Evolutionary conservation across 306 rosid species (phyloP).

Genomic region (Vigna radiata): DNA sequence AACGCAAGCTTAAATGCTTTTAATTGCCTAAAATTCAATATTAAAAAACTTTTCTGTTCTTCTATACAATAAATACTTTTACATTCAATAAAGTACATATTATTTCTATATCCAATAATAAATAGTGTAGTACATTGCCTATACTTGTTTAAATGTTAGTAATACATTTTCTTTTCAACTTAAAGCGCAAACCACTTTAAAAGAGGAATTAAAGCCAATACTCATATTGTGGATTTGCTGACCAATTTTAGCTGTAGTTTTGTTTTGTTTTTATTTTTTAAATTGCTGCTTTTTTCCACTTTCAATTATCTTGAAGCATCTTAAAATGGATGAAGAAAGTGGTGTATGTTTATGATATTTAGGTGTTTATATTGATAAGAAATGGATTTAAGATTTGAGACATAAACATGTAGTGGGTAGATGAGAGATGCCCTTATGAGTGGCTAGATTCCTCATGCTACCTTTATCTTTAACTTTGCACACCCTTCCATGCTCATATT

Average conservation of each 20-base stretch:
- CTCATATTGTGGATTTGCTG: neutral
- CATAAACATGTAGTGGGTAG: conserved; percentile 46
- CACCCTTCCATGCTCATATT: conserved; percentile 57
- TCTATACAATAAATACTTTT: no score
- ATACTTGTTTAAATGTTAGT: no score
- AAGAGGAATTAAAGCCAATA: neutral
- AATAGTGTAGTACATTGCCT: no score
- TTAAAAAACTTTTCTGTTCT: no score
- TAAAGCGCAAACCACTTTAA: no score
- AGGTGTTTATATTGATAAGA: conserved; percentile 31
- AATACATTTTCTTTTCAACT: no score
- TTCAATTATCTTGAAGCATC: neutral
- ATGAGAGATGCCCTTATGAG: conserved; percentile 45
- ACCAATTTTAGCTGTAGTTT: neutral
- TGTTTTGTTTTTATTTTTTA: neutral
- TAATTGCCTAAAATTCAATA: no score
- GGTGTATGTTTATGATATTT: conserved; percentile 26
- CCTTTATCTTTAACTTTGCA: conserved; percentile 49
- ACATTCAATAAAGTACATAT: no score
- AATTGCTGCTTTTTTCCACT: neutral
- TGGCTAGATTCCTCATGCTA: conserved; percentile 58
- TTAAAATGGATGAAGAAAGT: conserved; percentile 39
- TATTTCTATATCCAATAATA: no score
- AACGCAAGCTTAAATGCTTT: no score
- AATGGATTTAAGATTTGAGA: conserved; percentile 4